A percentile compares a stretch with the other conserved stretches of the same genome.
phyloP scores from a whole-genome alignment of 768 basidiomycete species.

The Lactifluus rugatus region DNA sequence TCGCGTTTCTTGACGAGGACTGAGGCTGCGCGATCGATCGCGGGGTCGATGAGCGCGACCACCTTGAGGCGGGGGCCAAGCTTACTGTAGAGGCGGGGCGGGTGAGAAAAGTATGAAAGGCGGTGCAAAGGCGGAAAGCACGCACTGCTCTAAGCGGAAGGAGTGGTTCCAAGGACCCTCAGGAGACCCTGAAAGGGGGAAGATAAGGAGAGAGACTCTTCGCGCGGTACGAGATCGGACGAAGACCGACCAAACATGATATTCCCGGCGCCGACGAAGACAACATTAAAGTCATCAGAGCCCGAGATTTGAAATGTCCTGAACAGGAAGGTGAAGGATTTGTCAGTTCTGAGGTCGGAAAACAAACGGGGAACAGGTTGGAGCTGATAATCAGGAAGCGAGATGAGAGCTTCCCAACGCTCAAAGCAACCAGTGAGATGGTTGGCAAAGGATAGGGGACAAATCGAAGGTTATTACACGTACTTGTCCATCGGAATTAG shows the following conservation, averaged over 20 bases:
- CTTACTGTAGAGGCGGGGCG: constrained; percentile 44
- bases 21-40: constrained; percentile 64
- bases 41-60: constrained; percentile 89
- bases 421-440: not conserved
- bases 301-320: constrained; percentile 47
- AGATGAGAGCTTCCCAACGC: not conserved
- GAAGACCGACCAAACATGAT: constrained; percentile 84
- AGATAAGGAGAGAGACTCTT: constrained; percentile 1
- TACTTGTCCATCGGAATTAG: constrained; percentile 77
- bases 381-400: constrained; percentile 9
- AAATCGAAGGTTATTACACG: not conserved
- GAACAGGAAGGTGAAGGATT: not conserved
- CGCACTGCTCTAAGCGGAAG: constrained; percentile 81
- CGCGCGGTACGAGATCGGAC: constrained; percentile 2
- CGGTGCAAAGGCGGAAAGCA: constrained; percentile 10
- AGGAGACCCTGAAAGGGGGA: constrained; percentile 48
- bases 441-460: not conserved
- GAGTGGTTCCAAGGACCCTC: constrained; percentile 93
- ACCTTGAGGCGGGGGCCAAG: constrained; percentile 94
- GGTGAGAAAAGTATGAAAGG: constrained; percentile 10
- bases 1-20: constrained; percentile 86
- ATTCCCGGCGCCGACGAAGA: constrained; percentile 93
- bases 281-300: constrained; percentile 78
- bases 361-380: constrained; percentile 7
- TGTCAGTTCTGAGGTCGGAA: constrained; percentile 12